phyloP scores from a whole-genome alignment of 495 filamentous ascomycete genomes.

The Xylona heveae region DNA sequence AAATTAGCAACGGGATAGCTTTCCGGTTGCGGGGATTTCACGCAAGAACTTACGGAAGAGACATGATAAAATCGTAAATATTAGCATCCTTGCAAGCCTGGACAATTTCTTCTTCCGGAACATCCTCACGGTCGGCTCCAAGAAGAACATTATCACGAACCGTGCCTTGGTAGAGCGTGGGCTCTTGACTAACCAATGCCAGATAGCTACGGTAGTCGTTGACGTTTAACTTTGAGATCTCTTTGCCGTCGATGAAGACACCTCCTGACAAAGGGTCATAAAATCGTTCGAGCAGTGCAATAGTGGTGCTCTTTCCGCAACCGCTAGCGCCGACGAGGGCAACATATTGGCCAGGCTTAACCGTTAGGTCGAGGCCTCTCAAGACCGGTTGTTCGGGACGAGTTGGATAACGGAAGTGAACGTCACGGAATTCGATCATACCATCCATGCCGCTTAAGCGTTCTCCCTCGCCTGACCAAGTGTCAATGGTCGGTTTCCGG shows the following conservation, averaged over 20 bases:
- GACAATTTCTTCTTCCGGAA: constrained; percentile 45
- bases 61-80: constrained; percentile 79
- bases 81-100: constrained; percentile 73
- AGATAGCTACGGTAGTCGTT: constrained; percentile 57
- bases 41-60: constrained; percentile 25
- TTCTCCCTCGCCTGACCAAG: constrained; percentile 58
- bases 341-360: constrained; percentile 57
- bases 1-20: constrained; percentile 18
- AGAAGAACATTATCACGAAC: constrained; percentile 69
- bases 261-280: constrained; percentile 61
- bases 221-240: constrained; percentile 53
- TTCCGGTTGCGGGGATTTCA: background rate
- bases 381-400: constrained; percentile 62
- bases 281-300: constrained; percentile 63
- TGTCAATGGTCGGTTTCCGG: constrained; percentile 53
- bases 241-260: constrained; percentile 50
- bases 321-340: constrained; percentile 67
- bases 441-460: constrained; percentile 36
- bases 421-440: constrained; percentile 54
- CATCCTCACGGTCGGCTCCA: constrained; percentile 37
- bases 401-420: constrained; percentile 67
- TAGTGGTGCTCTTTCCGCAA: constrained; percentile 69
- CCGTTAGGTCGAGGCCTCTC: constrained; percentile 45
- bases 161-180: constrained; percentile 69
- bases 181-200: constrained; percentile 70